These are phyloP conservation scores for Saccharomyces hybrid DNA, from an alignment of 1,139 yeast species.

Conservation along the genomic window DNA sequence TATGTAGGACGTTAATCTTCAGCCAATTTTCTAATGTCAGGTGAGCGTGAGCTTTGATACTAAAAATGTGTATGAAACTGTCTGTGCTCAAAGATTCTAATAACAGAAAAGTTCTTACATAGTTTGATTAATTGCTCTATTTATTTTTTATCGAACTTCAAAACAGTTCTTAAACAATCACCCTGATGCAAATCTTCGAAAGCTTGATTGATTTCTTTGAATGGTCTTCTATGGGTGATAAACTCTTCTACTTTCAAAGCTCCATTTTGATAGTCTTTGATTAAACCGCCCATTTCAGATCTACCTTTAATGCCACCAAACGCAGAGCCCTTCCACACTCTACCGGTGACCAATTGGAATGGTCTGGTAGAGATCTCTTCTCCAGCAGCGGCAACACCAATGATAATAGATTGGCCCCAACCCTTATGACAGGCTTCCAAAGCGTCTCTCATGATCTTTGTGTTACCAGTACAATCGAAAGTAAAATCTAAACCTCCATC, in stretches of 20 bases:
- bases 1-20: background rate
- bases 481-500: slow-evolving; percentile 97
- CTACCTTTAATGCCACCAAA: slow-evolving; percentile 99
- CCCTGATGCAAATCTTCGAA: slow-evolving; percentile 95
- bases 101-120: background rate
- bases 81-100: background rate
- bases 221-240: slow-evolving; percentile 80
- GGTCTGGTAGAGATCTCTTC: slow-evolving; percentile 95
- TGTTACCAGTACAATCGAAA: slow-evolving; percentile 97
- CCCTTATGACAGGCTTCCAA: slow-evolving; percentile 97
- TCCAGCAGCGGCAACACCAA: slow-evolving; percentile 99
- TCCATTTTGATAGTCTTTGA: slow-evolving; percentile 77
- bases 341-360: slow-evolving; percentile 96
- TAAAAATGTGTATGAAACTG: background rate
- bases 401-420: slow-evolving; percentile 92
- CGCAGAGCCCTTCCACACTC: slow-evolving; percentile 98
- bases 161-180: slow-evolving; percentile 87
- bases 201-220: slow-evolving; percentile 75
- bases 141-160: slow-evolving; percentile 31
- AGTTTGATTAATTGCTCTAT: background rate
- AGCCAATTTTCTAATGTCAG: background rate
- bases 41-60: background rate
- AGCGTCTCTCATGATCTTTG: slow-evolving; percentile 88
- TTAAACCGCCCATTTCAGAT: slow-evolving; percentile 86
- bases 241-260: slow-evolving; percentile 88